Percentiles rank a stretch among this genome's conserved stretches.
phyloP scores from a whole-genome alignment of 306 rosid species.

The Rosa chinensis region DNA sequence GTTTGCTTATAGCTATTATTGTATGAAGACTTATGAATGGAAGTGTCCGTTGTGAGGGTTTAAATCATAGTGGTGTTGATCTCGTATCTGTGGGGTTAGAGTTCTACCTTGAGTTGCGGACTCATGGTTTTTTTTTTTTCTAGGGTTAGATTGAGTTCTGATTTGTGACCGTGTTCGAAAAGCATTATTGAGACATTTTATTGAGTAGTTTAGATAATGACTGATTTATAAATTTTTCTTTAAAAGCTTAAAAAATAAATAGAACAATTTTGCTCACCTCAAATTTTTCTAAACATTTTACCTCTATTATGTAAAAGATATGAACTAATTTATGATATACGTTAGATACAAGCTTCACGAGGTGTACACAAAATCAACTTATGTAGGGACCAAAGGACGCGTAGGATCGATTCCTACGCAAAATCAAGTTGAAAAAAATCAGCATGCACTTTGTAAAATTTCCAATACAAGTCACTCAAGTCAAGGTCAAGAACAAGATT shows the following conservation, averaged over 20 bases:
- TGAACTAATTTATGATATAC: neutral
- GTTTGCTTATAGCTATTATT: neutral
- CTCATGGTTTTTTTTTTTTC: neutral
- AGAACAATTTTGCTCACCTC: too few relatives aligned
- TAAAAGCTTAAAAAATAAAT: too few relatives aligned
- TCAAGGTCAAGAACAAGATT: neutral
- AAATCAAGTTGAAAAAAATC: neutral
- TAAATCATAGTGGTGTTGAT: neutral
- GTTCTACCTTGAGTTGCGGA: neutral
- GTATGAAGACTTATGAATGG: neutral
- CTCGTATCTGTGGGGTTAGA: neutral
- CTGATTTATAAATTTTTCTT: too few relatives aligned
- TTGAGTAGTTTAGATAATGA: too few relatives aligned
- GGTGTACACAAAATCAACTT: neutral
- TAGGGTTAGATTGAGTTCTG: neutral
- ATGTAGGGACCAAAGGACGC: neutral
- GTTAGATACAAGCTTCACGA: neutral
- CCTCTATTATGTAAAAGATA: too few relatives aligned
- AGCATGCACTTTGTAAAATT: neutral
- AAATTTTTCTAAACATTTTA: neutral
- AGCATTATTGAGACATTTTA: neutral
- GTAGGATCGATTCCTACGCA: neutral
- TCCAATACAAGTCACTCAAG: neutral
- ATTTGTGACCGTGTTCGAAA: too few relatives aligned
- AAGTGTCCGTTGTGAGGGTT: neutral